Evolutionary conservation across 2,329 filamentous ascomycete genomes (phyloP), one percentile per base, ranked within the genome.

Genomic region (Shiraia sp.): DNA sequence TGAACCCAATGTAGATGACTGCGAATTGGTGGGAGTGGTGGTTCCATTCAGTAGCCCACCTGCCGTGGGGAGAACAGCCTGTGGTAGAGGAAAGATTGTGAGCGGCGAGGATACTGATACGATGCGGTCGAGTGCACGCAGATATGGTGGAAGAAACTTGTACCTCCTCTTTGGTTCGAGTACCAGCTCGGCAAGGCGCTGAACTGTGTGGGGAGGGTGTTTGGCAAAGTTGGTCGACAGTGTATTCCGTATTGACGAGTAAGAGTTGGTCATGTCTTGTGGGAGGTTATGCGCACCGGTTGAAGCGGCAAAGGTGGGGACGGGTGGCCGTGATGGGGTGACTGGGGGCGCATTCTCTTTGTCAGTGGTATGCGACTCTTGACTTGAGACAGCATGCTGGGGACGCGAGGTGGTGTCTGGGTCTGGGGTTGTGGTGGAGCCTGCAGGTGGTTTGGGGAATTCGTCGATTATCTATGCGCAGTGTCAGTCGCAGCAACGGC

Each of bases 51-150:
- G 68, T 37, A 77, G 67, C 63, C 67, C 49, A 70, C 70, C 71
- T 36, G 79, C 78, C 32, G 71, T 70, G 5, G 69, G 63, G 49
- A 72, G 60, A 6, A 84, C 71, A 10, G 82, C 80, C 0, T 83
- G 80, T 1, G 88, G 89, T 1, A 97, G 80, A 0, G 93, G 93
- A 63, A 96, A 99, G 42, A 84, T 77, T 51, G 87, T 85, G 14
- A 85, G 82, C 17, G 85, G 81, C 26, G 89, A 96, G 9, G 90
- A 95, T 42, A 99, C 93, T 42, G 87, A 90, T 16, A 96, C 83
- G 15, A 96, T 86, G 42, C 93, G 86, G 66, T 97, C 90, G 34
- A 97, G 80, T 2, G 93, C 93, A 57, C 93, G 87, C 9, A 99
- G 82, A 67, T 93, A 99, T 9, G 90, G 80, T 1, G 88, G 83